These are phyloP conservation scores for Discostella stelligeroides DNA, from an alignment of 108 stramenopile species.

Conservation along the genomic window DNA sequence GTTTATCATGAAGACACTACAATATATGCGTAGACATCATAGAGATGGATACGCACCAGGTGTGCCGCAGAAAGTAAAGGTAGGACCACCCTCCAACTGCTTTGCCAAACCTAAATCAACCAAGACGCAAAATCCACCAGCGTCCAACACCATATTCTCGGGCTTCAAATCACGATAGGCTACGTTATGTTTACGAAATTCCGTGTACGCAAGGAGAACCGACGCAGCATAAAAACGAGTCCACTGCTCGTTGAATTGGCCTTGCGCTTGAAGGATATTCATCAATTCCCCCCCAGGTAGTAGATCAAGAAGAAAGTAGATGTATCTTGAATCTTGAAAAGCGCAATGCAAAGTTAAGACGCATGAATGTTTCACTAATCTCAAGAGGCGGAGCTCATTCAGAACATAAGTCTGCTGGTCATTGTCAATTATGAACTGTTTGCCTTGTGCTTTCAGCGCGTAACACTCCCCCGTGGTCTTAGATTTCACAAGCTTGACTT, in stretches of 20 bases:
- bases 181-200: slow-evolving; percentile 67
- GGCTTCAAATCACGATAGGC: slow-evolving; percentile 85
- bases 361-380: slow-evolving; percentile 50
- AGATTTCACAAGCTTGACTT: slow-evolving; percentile 36
- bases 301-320: slow-evolving; percentile 60
- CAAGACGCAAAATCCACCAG: slow-evolving; percentile 57
- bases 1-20: too few species aligned
- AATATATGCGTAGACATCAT: too few species aligned
- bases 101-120: slow-evolving; percentile 74
- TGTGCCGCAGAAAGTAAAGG: slow-evolving; percentile 53
- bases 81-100: slow-evolving; percentile 40
- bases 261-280: slow-evolving; percentile 22
- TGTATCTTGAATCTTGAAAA: slow-evolving; percentile 50
- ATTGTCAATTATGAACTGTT: slow-evolving; percentile 40
- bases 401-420: slow-evolving; percentile 38
- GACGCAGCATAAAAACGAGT: slow-evolving; percentile 54
- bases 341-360: slow-evolving; percentile 44
- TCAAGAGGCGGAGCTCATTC: slow-evolving; percentile 46
- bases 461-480: slow-evolving; percentile 39
- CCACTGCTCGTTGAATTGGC: slow-evolving; percentile 47
- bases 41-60: too few species aligned
- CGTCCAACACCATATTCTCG: slow-evolving; percentile 61
- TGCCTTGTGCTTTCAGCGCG: slow-evolving; percentile 48
- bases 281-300: slow-evolving; percentile 39
- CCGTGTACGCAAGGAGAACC: slow-evolving; percentile 52